These are phyloP conservation scores for Tothia fuscella DNA, from an alignment of 2,329 filamentous ascomycete species.

Conservation along the genomic window DNA sequence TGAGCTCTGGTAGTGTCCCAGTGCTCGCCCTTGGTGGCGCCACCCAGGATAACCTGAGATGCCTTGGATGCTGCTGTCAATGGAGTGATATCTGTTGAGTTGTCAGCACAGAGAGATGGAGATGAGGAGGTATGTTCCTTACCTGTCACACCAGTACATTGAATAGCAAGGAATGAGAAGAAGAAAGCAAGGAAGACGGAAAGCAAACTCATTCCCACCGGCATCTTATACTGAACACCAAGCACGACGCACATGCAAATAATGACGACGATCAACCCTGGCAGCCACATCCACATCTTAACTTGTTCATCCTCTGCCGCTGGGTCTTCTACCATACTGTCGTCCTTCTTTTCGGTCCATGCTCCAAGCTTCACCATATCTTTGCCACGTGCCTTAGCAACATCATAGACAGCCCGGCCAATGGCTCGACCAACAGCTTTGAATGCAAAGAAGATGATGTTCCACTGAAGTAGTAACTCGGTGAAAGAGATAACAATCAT, in stretches of 20 bases:
- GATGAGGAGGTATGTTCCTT: constrained; percentile 10
- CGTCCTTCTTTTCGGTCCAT: constrained; percentile 26
- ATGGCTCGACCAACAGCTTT: constrained; percentile 37
- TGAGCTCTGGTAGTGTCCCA: constrained; percentile 42
- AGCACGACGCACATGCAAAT: constrained; percentile 42
- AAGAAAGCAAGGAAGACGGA: constrained; percentile 46
- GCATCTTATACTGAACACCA: constrained; percentile 42
- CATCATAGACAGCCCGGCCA: constrained; percentile 31
- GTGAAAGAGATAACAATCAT: constrained; percentile 42
- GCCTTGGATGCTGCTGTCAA: constrained; percentile 57
- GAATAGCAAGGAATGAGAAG: constrained; percentile 50
- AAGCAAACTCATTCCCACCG: constrained; percentile 44
- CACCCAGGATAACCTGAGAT: constrained; percentile 56
- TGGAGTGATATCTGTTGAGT: constrained; percentile 43
- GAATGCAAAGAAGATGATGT: constrained; percentile 34
- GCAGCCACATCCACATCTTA: constrained; percentile 41
- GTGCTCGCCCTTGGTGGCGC: constrained; percentile 45
- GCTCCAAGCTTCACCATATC: constrained; percentile 31
- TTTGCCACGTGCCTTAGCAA: constrained; percentile 31
- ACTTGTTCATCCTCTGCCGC: constrained; percentile 36
- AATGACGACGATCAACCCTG: constrained; percentile 35
- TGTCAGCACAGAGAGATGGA: background rate
- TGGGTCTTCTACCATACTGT: constrained; percentile 38
- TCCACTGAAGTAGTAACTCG: constrained; percentile 31
- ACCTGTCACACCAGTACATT: constrained; percentile 46